Conservation (phyloP, 345 rosid genomes). For the Xanthoceras sorbifolium region DNA sequence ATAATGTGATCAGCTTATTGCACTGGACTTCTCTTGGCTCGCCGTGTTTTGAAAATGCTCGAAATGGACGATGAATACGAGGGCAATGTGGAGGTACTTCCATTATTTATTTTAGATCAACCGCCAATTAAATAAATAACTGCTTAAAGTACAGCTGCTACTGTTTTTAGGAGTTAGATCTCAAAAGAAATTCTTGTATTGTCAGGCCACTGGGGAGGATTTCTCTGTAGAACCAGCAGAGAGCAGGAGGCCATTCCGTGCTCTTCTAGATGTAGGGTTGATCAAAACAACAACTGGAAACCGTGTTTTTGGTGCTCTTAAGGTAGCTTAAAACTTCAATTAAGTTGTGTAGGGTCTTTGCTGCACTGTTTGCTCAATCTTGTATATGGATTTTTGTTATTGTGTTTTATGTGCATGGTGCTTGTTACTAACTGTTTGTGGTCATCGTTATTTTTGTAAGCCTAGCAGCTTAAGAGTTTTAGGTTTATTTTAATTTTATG, state of each 20-base stretch:
- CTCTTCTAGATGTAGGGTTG: constrained; percentile 84
- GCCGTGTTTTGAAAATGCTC: constrained; percentile 66
- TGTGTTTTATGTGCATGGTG: not conserved
- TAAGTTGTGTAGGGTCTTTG: not conserved
- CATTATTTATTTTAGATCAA: not conserved
- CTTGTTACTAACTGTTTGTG: not conserved
- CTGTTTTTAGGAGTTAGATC: not conserved
- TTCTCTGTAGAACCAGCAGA: constrained; percentile 78
- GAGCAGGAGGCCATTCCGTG: constrained; percentile 76
- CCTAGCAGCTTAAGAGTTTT: not conserved
- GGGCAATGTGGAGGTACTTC: constrained; percentile 69
- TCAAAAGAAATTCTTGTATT: not conserved
- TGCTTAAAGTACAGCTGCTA: not conserved
- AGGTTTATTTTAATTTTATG: too few relatives aligned
- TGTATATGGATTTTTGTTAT: not conserved
- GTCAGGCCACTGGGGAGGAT: constrained; percentile 85
- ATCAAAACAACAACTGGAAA: constrained; percentile 75
- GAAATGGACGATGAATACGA: constrained; percentile 70
- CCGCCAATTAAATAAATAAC: not conserved
- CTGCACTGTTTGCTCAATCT: too few relatives aligned
- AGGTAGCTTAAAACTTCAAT: constrained; percentile 36
- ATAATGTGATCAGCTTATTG: constrained; percentile 54
- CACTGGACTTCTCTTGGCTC: constrained; percentile 80
- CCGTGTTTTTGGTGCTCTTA: constrained; percentile 72
- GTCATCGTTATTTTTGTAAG: not conserved